Evolutionary conservation across 441 rosid genomes (phyloP), one percentile per base, ranked within the genome.

Genomic region (Eutrema salsugineum): DNA sequence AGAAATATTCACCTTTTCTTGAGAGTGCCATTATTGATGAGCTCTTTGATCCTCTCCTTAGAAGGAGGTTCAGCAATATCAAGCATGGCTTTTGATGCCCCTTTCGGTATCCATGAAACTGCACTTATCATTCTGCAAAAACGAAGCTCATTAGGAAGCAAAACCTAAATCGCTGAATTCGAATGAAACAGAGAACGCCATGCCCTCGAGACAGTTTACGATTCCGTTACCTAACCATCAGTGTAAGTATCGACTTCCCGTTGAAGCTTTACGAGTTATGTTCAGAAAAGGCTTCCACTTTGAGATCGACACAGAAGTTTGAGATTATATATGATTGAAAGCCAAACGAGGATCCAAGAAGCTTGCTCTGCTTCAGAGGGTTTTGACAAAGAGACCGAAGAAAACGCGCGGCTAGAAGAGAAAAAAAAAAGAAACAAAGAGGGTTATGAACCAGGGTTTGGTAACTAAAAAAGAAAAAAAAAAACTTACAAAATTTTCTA

Each of bases 21-120:
- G 0, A 79, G 39, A 70, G 63, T 85, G 36, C 83, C 87, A 22
- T 71, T 73, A 11, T 84, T 68, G 8, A 86, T 81, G 46, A 91
- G 53, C 70, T 85, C 88, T 53, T 87, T 85, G 44, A 91, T 91
- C 68, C 87, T 84, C 30, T 91, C 88, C 66, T 70, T 79, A 47
- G 93, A 85, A 30, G 90, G 93, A 36, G 86, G 86, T 54, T 85
- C 90, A 11, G 90, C 88, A 66, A 80, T 79, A n/a, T 63, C 75
- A 0, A 86, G 91, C 5, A 81, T 78, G 17, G 89, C 46, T 70
- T 85, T 89, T 7, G 87, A 53, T 28, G 82, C 91, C 53, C 90
- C 95, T 83, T 83, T 91, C 27, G 96, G 94, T 11, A 91, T 79
- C 97, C 94, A 91, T 71, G 93, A 84, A 8, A 91, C 59, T 24